Evolutionary conservation across 768 basidiomycete species (phyloP).

Genomic region (Psilocybe tampanensis): DNA sequence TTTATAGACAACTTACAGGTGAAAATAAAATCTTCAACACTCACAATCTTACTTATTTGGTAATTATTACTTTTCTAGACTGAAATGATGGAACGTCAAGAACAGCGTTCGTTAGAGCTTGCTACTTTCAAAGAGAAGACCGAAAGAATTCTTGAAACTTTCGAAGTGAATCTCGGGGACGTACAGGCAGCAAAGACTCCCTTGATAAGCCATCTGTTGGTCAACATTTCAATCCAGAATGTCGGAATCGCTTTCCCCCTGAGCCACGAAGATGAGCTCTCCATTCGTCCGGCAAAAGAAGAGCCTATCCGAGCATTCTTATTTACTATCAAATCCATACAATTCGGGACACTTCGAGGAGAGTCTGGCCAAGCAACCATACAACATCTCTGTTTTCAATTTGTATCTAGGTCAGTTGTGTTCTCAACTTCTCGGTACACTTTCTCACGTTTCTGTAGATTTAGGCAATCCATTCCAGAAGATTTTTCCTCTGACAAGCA

Average conservation of each 20-base stretch:
- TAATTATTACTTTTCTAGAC: conserved; percentile 44
- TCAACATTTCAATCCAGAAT: conserved; percentile 59
- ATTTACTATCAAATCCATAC: conserved; percentile 76
- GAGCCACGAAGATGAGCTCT: conserved; percentile 59
- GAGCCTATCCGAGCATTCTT: conserved; percentile 79
- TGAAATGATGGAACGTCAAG: conserved; percentile 73
- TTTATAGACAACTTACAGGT: conserved; percentile 87
- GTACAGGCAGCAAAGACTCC: conserved; percentile 36
- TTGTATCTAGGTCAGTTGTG: conserved; percentile 66
- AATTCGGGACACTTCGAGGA: conserved; percentile 72
- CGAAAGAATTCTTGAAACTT: conserved; percentile 68
- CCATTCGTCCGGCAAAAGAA: conserved; percentile 43
- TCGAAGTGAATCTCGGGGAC: conserved; percentile 64
- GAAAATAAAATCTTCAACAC: conserved; percentile 7
- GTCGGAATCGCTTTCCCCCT: conserved; percentile 94
- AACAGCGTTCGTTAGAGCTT: conserved; percentile 76
- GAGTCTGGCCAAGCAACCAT: conserved; percentile 80
- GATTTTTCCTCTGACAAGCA: conserved; percentile 78
- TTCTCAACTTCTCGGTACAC: conserved; percentile 6
- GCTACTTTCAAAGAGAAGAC: conserved; percentile 85
- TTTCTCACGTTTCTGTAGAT: conserved; percentile 48
- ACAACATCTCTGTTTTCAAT: conserved; percentile 80
- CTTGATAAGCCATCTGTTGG: conserved; percentile 58
- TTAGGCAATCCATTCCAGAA: conserved; percentile 68
- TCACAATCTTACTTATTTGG: neutral